Conservation (phyloP, 345 rosid species). For the Ceriops zippeliana region DNA sequence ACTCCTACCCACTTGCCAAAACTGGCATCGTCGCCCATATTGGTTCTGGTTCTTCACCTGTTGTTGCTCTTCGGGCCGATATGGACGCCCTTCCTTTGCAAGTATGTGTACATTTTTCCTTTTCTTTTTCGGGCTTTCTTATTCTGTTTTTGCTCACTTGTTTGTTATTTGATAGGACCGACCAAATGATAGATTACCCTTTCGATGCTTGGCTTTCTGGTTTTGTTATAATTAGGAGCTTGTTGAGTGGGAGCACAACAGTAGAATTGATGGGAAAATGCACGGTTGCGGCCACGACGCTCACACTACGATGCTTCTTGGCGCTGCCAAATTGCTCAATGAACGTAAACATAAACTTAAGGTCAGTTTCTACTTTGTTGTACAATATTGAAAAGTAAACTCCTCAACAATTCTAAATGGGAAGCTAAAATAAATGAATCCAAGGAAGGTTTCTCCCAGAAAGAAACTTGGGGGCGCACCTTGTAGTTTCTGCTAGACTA, state of each 20-base stretch:
- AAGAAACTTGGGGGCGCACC: too few relatives aligned
- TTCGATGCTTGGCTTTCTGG: background rate
- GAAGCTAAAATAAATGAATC: too few relatives aligned
- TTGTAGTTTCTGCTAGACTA: background rate
- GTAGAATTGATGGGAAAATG: slow-evolving; percentile 75
- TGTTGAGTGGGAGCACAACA: slow-evolving; percentile 83
- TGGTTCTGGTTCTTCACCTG: slow-evolving; percentile 67
- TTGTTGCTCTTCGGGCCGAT: slow-evolving; percentile 83
- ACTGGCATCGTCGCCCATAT: slow-evolving; percentile 71
- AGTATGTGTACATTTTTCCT: slow-evolving; percentile 14
- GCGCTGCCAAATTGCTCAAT: slow-evolving; percentile 83
- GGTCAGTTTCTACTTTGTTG: slow-evolving; percentile 35
- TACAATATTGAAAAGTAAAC: background rate
- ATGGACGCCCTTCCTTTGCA: slow-evolving; percentile 80
- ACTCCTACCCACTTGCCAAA: slow-evolving; percentile 58
- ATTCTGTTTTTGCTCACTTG: background rate
- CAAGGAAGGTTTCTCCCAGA: too few relatives aligned
- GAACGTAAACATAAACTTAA: slow-evolving; percentile 56
- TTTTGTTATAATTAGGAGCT: slow-evolving; percentile 46
- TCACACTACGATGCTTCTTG: slow-evolving; percentile 84
- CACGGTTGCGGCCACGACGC: slow-evolving; percentile 89
- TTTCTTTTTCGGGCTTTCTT: background rate
- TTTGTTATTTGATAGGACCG: background rate
- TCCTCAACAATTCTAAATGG: too few relatives aligned
- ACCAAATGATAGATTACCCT: background rate